Evolutionary conservation across 352 stramenopile species (phyloP).

Genomic region (Phytophthora sojae): DNA sequence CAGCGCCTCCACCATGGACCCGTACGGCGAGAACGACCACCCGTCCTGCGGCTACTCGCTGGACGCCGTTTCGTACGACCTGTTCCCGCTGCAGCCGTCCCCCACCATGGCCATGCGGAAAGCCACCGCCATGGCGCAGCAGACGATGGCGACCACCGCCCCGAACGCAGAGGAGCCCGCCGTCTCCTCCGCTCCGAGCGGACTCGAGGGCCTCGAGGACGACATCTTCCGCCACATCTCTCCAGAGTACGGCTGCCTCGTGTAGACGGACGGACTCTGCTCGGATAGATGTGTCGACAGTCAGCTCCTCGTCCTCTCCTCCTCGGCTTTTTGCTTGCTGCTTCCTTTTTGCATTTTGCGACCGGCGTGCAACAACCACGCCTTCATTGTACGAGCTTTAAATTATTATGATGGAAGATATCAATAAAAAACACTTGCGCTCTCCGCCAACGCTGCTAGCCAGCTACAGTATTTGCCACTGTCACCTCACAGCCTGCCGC

Average conservation of each 20-base stretch:
- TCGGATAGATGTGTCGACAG: slow-evolving; percentile 34
- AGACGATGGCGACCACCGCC: background rate
- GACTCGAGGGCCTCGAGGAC: slow-evolving; percentile 57
- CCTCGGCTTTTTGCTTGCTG: slow-evolving; percentile 20
- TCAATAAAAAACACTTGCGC: slow-evolving; percentile 26
- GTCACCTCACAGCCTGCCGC: slow-evolving; percentile 53
- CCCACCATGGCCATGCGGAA: slow-evolving; percentile 53
- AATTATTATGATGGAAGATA: slow-evolving; percentile 40
- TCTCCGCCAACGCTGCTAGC: background rate
- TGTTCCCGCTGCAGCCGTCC: slow-evolving; percentile 58
- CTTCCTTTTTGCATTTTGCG: slow-evolving; percentile 29
- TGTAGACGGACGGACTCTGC: slow-evolving; percentile 40
- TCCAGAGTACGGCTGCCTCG: slow-evolving; percentile 83
- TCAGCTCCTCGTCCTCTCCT: background rate
- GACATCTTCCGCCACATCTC: slow-evolving; percentile 89
- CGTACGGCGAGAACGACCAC: slow-evolving; percentile 60
- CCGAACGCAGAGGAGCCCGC: slow-evolving; percentile 15
- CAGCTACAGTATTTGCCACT: slow-evolving; percentile 41
- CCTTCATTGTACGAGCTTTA: slow-evolving; percentile 24
- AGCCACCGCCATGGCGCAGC: slow-evolving; percentile 25
- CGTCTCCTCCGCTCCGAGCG: slow-evolving; percentile 11
- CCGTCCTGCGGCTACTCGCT: slow-evolving; percentile 58
- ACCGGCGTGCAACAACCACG: background rate
- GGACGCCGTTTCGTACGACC: slow-evolving; percentile 58
- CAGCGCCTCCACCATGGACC: slow-evolving; percentile 46